phyloP scores from a whole-genome alignment of 176 grass and related monocot species.

The Eremochloa ophiuroides region DNA sequence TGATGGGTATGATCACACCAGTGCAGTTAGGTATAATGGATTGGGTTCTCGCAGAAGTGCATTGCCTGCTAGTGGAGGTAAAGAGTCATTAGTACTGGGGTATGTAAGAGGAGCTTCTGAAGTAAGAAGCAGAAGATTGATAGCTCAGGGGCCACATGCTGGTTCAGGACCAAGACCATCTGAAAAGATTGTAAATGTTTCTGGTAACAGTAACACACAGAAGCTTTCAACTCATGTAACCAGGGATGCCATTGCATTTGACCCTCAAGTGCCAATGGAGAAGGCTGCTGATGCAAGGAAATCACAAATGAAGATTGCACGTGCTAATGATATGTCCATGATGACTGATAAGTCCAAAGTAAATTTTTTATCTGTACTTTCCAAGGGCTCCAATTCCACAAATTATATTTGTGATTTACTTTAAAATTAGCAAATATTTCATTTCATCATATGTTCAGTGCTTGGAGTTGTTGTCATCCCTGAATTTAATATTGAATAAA shows the following conservation, averaged over 20 bases:
- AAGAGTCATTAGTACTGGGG: conserved; percentile 33
- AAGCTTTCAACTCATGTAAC: conserved; percentile 44
- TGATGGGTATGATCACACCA: conserved; percentile 33
- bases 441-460: background rate
- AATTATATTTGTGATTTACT: background rate
- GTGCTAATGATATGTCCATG: conserved; percentile 28
- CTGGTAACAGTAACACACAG: conserved; percentile 49
- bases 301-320: conserved; percentile 11
- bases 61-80: conserved; percentile 28
- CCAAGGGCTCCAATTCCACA: background rate
- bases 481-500: background rate
- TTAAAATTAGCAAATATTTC: background rate
- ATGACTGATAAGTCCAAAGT: conserved; percentile 48
- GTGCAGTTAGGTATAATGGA: conserved; percentile 33
- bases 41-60: conserved; percentile 32
- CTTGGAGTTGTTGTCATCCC: background rate
- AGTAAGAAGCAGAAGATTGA: conserved; percentile 43
- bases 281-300: conserved; percentile 38
- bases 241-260: conserved; percentile 11
- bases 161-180: conserved; percentile 48
- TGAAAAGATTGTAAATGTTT: conserved; percentile 55
- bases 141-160: conserved; percentile 37
- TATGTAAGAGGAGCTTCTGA: conserved; percentile 48
- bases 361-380: conserved; percentile 31
- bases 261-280: conserved; percentile 23